A percentile compares a stretch with the other conserved stretches of the same genome.
phyloP scores from a whole-genome alignment of 139 green algal species.

The Desmodesmus armatus region DNA sequence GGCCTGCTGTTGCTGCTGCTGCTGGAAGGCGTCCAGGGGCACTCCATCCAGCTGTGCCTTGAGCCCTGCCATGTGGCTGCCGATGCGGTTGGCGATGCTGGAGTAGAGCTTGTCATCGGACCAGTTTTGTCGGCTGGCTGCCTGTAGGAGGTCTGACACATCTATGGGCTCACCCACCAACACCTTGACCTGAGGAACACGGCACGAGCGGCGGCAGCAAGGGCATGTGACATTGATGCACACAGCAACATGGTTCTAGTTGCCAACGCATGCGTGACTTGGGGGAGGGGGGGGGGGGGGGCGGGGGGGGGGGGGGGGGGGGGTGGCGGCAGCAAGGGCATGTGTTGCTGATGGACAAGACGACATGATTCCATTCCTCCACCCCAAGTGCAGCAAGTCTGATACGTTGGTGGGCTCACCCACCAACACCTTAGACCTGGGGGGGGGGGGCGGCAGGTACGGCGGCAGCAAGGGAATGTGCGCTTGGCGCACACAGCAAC shows the following conservation, averaged over 20 bases:
- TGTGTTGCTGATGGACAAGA: too few species aligned
- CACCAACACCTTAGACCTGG: too few species aligned
- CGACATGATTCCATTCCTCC: too few species aligned
- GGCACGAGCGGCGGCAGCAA: not conserved
- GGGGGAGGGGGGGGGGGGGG: not conserved
- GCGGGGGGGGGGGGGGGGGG: too few species aligned
- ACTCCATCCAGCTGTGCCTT: slow-evolving; percentile 42
- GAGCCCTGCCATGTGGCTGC: slow-evolving; percentile 27
- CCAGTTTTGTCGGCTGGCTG: slow-evolving; percentile 56
- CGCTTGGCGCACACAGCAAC: too few species aligned
- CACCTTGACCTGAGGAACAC: slow-evolving; percentile 76
- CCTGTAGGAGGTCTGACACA: slow-evolving; percentile 69
- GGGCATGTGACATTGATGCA: too few species aligned
- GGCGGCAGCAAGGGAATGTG: too few species aligned
- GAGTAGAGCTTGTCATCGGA: slow-evolving; percentile 61
- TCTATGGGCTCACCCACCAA: slow-evolving; percentile 80
- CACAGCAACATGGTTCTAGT: too few species aligned
- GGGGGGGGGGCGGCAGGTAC: too few species aligned
- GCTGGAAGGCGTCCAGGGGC: not conserved
- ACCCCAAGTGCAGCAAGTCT: too few species aligned
- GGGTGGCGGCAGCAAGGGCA: too few species aligned
- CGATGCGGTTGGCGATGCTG: slow-evolving; percentile 60
- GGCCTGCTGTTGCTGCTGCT: slow-evolving; percentile 9
- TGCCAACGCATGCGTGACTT: not conserved
- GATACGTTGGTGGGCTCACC: too few species aligned